Evolutionary conservation across 352 stramenopile species (phyloP).

Genomic region (Globisporangium recalcitrans): DNA sequence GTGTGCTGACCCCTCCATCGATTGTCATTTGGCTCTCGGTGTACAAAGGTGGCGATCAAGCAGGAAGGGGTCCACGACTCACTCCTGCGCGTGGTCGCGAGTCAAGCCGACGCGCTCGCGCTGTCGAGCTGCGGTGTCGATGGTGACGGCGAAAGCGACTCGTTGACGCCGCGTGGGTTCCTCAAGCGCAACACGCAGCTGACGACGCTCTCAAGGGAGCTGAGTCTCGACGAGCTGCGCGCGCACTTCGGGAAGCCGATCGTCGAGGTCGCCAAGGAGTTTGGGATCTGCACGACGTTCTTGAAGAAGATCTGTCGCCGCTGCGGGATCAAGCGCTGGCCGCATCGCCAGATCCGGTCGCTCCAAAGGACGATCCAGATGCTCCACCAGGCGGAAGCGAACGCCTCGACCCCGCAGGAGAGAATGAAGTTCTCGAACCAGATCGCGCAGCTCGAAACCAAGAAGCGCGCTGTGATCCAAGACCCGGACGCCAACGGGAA

Average conservation of each 20-base stretch:
- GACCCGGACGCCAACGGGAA: conserved; percentile 56
- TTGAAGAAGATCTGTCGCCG: conserved; percentile 86
- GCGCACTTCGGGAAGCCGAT: conserved; percentile 62
- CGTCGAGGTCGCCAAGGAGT: conserved; percentile 56
- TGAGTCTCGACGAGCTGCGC: conserved; percentile 57
- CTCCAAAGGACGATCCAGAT: conserved; percentile 69
- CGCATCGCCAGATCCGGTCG: conserved; percentile 77
- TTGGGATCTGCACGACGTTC: conserved; percentile 76
- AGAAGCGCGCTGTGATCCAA: conserved; percentile 61
- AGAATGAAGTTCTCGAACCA: conserved; percentile 46
- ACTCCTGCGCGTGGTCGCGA: conserved; percentile 39
- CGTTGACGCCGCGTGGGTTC: conserved; percentile 10
- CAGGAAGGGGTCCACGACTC: conserved; percentile 27
- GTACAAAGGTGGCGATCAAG: conserved; percentile 2
- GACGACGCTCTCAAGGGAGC: conserved; percentile 39
- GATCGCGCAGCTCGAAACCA: conserved; percentile 57
- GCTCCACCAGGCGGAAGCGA: conserved; percentile 54
- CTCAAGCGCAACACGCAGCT: conserved; percentile 42
- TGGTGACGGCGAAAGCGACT: background rate
- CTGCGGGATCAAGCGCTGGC: conserved; percentile 79
- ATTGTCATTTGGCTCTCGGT: conserved; percentile 5
- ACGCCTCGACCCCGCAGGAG: conserved; percentile 36
- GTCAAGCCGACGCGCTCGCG: conserved; percentile 14
- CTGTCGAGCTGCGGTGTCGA: conserved; percentile 15
- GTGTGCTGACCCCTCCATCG: background rate